A percentile compares a stretch with the other conserved stretches of the same genome.
These are phyloP conservation scores for Przewalskia tangutica DNA, from an alignment of 257 asterid species.

Conservation along the genomic window DNA sequence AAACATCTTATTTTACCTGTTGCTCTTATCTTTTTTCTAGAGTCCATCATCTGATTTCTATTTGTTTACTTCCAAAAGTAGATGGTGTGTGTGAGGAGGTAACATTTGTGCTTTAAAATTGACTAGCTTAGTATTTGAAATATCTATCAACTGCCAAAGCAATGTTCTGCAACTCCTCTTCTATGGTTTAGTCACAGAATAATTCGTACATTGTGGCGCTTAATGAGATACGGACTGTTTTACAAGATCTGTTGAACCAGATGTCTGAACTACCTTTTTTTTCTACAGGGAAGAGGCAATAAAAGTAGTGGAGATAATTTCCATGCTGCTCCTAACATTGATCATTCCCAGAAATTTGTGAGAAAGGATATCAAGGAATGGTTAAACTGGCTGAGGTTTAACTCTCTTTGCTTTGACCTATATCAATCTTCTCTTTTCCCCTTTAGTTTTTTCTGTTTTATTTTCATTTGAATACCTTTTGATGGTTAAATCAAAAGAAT, in stretches of 20 bases:
- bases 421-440: not conserved
- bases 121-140: not conserved
- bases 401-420: slow-evolving; percentile 6
- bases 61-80: not conserved
- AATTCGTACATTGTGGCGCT: not conserved
- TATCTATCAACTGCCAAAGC: not conserved
- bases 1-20: not conserved
- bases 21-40: not conserved
- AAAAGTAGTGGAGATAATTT: slow-evolving; percentile 94
- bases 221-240: not conserved
- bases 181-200: not conserved
- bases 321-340: slow-evolving; percentile 99
- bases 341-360: slow-evolving; percentile 95
- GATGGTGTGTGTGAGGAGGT: not conserved
- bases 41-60: not conserved
- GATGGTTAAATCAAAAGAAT: not conserved
- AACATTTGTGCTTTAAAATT: not conserved
- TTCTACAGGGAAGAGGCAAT: slow-evolving; percentile 80
- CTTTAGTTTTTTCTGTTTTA: not conserved
- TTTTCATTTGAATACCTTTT: not conserved
- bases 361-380: slow-evolving; percentile 90
- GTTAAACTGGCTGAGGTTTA: slow-evolving; percentile 83
- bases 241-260: not conserved
- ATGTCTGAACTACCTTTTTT: not conserved
- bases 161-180: not conserved